phyloP scores from a whole-genome alignment of 768 basidiomycete species.

The Tylopilus balloui region DNA sequence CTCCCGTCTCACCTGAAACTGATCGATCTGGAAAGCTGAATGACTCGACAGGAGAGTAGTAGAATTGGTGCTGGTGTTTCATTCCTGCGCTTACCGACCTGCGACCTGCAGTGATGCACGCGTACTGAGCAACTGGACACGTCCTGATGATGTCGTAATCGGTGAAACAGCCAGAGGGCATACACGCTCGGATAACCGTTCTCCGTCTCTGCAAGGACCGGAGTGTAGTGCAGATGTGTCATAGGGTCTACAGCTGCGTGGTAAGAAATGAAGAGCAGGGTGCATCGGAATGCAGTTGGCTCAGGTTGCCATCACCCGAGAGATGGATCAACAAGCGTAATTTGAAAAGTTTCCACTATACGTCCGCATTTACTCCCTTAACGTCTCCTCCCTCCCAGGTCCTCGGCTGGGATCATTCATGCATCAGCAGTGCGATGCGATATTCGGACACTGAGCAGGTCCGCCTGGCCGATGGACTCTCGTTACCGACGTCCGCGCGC shows the following conservation, averaged over 20 bases:
- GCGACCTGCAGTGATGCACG: background rate
- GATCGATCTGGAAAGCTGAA: background rate
- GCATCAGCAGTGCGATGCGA: constrained; percentile 8
- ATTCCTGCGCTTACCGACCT: background rate
- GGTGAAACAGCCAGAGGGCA: constrained; percentile 1
- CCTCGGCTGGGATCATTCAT: constrained; percentile 11
- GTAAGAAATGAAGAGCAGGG: constrained; percentile 6
- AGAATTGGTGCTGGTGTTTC: background rate
- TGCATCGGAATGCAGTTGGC: background rate
- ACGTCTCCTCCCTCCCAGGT: background rate
- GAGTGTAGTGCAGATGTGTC: background rate
- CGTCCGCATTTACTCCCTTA: background rate
- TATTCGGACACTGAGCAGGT: background rate
- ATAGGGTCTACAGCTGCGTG: constrained; percentile 15
- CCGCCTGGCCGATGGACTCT: background rate
- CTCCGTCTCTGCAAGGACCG: background rate
- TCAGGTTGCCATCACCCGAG: background rate
- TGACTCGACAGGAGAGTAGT: background rate
- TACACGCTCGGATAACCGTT: constrained; percentile 2
- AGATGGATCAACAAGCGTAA: background rate
- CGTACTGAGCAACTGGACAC: background rate
- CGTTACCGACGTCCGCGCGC: background rate
- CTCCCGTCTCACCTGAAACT: background rate
- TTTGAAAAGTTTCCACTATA: constrained; percentile 3
- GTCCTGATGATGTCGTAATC: constrained; percentile 3